These are phyloP conservation scores for Didymella keratinophila DNA, from an alignment of 2,329 filamentous ascomycete genomes.

Conservation along the genomic window DNA sequence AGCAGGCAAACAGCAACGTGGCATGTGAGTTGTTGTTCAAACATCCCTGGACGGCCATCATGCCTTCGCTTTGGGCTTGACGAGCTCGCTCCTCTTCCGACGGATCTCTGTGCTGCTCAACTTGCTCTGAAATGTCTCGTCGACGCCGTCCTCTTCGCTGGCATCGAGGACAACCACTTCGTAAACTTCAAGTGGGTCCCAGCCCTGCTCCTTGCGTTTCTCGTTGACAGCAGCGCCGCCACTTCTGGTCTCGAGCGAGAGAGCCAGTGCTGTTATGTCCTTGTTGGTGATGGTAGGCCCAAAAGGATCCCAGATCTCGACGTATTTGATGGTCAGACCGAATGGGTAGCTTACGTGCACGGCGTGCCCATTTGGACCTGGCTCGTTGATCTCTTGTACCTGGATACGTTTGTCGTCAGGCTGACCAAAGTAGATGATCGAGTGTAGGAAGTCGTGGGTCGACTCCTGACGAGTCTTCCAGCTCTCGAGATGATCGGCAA, in stretches of 20 bases:
- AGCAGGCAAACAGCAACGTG: conserved; percentile 17
- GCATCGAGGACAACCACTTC: conserved; percentile 89
- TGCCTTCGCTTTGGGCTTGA: conserved; percentile 33
- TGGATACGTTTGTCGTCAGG: conserved; percentile 53
- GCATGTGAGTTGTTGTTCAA: conserved; percentile 7
- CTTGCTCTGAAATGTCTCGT: conserved; percentile 77
- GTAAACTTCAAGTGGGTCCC: conserved; percentile 78
- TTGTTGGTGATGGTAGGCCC: conserved; percentile 89
- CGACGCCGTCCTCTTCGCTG: conserved; percentile 59
- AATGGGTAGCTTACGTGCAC: conserved; percentile 66
- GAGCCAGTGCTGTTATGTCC: conserved; percentile 78
- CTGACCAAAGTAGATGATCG: conserved; percentile 66
- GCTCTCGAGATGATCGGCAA: conserved; percentile 77
- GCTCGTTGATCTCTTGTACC: conserved; percentile 56
- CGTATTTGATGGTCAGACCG: conserved; percentile 75
- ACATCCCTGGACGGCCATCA: conserved; percentile 18
- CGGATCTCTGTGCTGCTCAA: conserved; percentile 90
- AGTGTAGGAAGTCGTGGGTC: conserved; percentile 74
- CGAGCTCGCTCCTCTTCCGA: conserved; percentile 49
- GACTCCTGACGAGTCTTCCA: conserved; percentile 78
- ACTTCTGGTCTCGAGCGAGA: conserved; percentile 85
- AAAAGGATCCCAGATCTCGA: conserved; percentile 85
- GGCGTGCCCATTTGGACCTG: conserved; percentile 60
- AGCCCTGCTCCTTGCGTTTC: conserved; percentile 78
- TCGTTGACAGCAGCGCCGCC: conserved; percentile 88